Evolutionary conservation across 805 yeast genomes (phyloP).

Genomic region (Myxozyma vanderwaltii): DNA sequence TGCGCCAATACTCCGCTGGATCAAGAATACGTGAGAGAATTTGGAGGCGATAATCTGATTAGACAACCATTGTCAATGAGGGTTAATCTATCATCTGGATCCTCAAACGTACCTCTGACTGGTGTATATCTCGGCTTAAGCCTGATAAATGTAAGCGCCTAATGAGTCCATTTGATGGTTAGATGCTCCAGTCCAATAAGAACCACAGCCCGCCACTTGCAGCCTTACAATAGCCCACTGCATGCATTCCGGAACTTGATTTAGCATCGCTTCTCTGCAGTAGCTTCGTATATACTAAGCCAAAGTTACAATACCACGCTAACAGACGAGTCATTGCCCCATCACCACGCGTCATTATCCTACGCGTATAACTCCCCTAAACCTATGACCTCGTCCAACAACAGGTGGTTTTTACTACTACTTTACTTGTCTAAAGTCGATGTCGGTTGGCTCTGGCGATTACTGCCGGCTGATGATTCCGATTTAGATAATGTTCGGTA

Average conservation of each 20-base stretch:
- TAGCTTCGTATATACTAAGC: neutral
- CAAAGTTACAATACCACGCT: neutral
- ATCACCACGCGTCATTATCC: neutral
- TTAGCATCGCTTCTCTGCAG: neutral
- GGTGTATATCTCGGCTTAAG: conserved; percentile 1
- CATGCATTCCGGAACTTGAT: neutral
- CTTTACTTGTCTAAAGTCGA: no score
- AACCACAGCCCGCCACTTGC: no score
- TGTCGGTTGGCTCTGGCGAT: no score
- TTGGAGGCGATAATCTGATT: conserved; percentile 13
- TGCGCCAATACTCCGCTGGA: conserved; percentile 22
- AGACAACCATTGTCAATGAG: neutral
- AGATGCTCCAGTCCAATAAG: no score
- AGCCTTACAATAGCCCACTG: neutral
- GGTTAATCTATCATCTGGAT: neutral
- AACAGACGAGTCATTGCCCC: neutral
- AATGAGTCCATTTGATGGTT: neutral
- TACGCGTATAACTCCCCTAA: neutral
- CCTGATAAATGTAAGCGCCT: neutral
- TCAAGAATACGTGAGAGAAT: conserved; percentile 15
- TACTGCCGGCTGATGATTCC: no score
- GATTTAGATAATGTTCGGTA: no score
- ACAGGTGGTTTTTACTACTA: no score
- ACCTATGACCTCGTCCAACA: neutral
- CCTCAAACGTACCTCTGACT: neutral